A percentile compares a stretch with the other conserved stretches of the same genome.
phyloP scores from a whole-genome alignment of 305 asterid genomes.

The Petunia hybrid region DNA sequence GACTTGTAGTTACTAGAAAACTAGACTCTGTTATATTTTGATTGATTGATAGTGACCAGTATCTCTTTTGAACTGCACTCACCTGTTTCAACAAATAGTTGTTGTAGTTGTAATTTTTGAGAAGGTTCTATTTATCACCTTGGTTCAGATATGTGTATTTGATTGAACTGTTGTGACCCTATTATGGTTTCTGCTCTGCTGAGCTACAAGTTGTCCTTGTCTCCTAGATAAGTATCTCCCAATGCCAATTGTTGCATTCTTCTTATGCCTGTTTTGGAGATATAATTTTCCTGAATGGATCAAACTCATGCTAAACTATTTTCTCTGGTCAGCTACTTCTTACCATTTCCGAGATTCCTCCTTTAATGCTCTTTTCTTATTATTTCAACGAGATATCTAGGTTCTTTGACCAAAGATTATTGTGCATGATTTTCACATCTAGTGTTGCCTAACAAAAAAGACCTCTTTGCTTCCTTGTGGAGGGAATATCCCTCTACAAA shows the following conservation, averaged over 20 bases:
- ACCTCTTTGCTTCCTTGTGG: background rate
- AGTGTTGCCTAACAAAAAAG: background rate
- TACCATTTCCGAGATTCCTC: background rate
- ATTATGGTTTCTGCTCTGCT: background rate
- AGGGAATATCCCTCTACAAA: conserved; percentile 1
- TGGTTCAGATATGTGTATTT: conserved; percentile 3
- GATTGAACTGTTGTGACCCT: background rate
- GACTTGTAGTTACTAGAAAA: background rate
- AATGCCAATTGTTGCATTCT: conserved; percentile 22
- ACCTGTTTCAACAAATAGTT: background rate
- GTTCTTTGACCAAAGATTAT: background rate
- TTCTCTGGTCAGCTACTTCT: background rate
- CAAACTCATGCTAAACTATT: background rate
- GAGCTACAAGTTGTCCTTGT: background rate
- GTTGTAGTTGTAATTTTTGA: background rate
- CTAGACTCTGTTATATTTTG: background rate
- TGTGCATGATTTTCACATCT: background rate
- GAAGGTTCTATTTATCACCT: background rate
- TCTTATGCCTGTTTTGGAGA: conserved; percentile 20
- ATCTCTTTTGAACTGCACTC: conserved; percentile 4
- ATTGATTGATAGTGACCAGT: background rate
- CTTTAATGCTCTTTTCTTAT: background rate
- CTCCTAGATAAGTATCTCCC: background rate
- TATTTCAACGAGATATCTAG: background rate
- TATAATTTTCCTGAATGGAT: background rate